Conservation (phyloP, 83 land plant genomes). For the Picea engelmannii region DNA sequence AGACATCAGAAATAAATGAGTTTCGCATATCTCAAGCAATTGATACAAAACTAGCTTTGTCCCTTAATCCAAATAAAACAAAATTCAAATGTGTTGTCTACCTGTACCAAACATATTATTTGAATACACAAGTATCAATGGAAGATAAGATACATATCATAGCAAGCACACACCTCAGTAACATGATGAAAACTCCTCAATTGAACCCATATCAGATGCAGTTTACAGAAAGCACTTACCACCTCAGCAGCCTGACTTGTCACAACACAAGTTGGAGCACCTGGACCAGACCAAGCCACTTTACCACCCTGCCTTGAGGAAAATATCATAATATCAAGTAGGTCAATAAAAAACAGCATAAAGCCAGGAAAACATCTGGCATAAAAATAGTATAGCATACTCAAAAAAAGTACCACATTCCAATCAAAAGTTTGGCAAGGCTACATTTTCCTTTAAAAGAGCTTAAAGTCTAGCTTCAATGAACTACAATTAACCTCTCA, state of each 20-base stretch:
- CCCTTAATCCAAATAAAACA: not conserved
- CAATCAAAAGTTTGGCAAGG: not conserved
- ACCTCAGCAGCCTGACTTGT: constrained; percentile 87
- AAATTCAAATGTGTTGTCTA: not conserved
- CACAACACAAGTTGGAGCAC: constrained; percentile 78
- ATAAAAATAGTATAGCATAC: not conserved
- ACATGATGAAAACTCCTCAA: not conserved
- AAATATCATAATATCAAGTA: not conserved
- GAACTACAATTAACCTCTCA: not conserved
- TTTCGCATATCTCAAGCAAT: not conserved
- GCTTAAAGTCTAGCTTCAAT: too few species aligned
- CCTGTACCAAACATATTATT: not conserved
- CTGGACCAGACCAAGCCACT: constrained; percentile 93
- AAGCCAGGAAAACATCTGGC: not conserved
- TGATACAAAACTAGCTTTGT: not conserved
- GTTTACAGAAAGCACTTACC: constrained; percentile 36
- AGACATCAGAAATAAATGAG: too few species aligned
- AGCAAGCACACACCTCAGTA: not conserved
- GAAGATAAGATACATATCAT: not conserved
- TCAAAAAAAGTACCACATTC: not conserved
- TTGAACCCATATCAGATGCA: too few species aligned
- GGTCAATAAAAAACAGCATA: not conserved
- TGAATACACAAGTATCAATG: not conserved
- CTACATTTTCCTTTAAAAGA: not conserved
- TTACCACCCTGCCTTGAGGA: constrained; percentile 70